Base-by-base conservation (phyloP, 1,139 yeast species). In the Zygoascus meyerae region DNA sequence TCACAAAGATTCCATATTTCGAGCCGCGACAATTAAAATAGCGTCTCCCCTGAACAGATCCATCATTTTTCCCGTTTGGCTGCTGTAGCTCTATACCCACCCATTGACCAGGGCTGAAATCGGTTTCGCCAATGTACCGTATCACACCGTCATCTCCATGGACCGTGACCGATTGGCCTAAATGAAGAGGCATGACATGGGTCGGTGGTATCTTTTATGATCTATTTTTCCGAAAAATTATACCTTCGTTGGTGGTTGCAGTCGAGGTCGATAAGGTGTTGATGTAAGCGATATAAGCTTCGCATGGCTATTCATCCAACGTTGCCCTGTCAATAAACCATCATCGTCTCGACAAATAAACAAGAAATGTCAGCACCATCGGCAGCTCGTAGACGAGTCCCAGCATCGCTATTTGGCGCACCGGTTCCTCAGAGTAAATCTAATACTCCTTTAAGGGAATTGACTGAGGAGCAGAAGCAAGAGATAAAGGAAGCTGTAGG, bases 381-480 rank as follows among this genome's bases (percentile, higher is more conserved):
- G 29, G 31, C 46, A 28, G 31, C 45, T 5, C 39, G 44, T 33
- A 26, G 46, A 42, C 15, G 48, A 26, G 40, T 29, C 11, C 45
- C 45, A 17, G 40, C 35, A 37, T 31, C 40, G 16, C 14, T 44
- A 34, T 44, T 44, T 39, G 47, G 47, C 12, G 30, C 38, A 9
- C 28, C 37, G 2, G 32, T 28, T 5, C 34, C 15, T 10, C 35
- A 26, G 10, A 16, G 39, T 11, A 31, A 28, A 16, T 34, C 34
- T 26, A 39, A 17, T 5, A 18, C 30, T 5, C 38, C 44, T 5
- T 36, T 28, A 17, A 46, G 64, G 11, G 95, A 87, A 58, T 72
- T 90, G 47, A 72, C 89, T 44, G 90, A 86, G 47, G 97, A 90
- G 59, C 97, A 92, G 64, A 83, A 83, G 56, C 94, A 85, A 59